Evolutionary conservation across 768 basidiomycete species (phyloP).

Genomic region (Lactifluus echinatus): DNA sequence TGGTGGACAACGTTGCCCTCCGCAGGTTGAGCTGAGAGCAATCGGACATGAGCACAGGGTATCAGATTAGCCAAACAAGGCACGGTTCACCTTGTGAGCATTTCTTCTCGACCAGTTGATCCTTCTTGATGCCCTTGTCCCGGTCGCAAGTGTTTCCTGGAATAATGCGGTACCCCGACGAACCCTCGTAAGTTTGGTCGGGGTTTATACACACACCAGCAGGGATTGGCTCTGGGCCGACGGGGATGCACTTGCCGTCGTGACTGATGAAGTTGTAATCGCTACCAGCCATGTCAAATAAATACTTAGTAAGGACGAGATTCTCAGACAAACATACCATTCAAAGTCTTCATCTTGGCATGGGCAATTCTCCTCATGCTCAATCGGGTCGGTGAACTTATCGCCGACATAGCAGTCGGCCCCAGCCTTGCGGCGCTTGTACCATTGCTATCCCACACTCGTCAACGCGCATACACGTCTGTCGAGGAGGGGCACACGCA

Average conservation of each 20-base stretch:
- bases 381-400: slow-evolving; percentile 81
- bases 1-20: slow-evolving; percentile 76
- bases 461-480: background rate
- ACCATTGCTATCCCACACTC: slow-evolving; percentile 76
- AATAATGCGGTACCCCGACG: slow-evolving; percentile 86
- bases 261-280: slow-evolving; percentile 85
- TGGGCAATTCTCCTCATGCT: slow-evolving; percentile 71
- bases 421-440: slow-evolving; percentile 69
- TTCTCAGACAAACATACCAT: slow-evolving; percentile 58
- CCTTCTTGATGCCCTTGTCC: slow-evolving; percentile 52
- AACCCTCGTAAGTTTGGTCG: slow-evolving; percentile 67
- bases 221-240: slow-evolving; percentile 83
- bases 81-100: slow-evolving; percentile 59
- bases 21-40: slow-evolving; percentile 54
- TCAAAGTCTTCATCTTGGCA: slow-evolving; percentile 90
- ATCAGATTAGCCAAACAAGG: background rate
- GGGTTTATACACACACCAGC: slow-evolving; percentile 56
- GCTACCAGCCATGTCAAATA: slow-evolving; percentile 31
- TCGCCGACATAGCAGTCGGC: slow-evolving; percentile 86
- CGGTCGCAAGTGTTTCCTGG: slow-evolving; percentile 84
- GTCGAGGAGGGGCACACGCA: slow-evolving; percentile 13
- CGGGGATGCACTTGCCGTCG: slow-evolving; percentile 67
- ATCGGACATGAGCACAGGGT: background rate
- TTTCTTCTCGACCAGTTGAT: slow-evolving; percentile 57
- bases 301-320: background rate